Percentiles rank a stretch among this genome's conserved stretches.
Evolutionary conservation across 805 yeast species (phyloP).

Genomic region (Saccharomyces mikatae): DNA sequence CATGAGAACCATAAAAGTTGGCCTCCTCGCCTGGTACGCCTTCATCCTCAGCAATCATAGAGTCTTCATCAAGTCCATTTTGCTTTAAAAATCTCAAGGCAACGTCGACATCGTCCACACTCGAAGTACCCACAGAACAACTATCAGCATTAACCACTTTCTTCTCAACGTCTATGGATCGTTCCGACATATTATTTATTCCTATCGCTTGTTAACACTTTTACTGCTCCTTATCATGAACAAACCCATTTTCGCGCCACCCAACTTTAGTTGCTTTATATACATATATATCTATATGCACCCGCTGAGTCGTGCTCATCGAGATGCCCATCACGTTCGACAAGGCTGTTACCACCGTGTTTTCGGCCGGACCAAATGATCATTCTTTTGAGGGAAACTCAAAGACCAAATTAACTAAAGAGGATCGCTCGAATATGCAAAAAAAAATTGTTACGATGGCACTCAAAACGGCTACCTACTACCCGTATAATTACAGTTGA

Average conservation of each 20-base stretch:
- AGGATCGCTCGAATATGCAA: neutral
- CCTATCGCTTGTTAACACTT: neutral
- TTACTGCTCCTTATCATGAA: neutral
- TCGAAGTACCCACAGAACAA: constrained; percentile 3
- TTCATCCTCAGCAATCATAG: neutral
- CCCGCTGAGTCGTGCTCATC: neutral
- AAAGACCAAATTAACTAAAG: neutral
- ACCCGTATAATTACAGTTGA: neutral
- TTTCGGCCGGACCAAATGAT: neutral
- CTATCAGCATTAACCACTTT: constrained; percentile 3
- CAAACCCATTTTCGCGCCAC: too few relatives aligned
- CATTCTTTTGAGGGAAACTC: neutral
- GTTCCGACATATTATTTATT: neutral
- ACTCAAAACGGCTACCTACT: neutral
- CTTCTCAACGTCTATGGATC: neutral
- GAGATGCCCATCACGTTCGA: neutral
- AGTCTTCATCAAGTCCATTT: constrained; percentile 4
- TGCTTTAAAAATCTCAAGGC: constrained; percentile 3
- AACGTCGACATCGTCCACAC: constrained; percentile 2
- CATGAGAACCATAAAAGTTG: constrained; percentile 21
- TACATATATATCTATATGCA: neutral
- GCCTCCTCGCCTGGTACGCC: neutral
- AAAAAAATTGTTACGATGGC: neutral
- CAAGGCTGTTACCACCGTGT: neutral
- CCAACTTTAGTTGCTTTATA: neutral